Evolutionary conservation across 345 rosid genomes (phyloP).

Genomic region (Dimocarpus longan): DNA sequence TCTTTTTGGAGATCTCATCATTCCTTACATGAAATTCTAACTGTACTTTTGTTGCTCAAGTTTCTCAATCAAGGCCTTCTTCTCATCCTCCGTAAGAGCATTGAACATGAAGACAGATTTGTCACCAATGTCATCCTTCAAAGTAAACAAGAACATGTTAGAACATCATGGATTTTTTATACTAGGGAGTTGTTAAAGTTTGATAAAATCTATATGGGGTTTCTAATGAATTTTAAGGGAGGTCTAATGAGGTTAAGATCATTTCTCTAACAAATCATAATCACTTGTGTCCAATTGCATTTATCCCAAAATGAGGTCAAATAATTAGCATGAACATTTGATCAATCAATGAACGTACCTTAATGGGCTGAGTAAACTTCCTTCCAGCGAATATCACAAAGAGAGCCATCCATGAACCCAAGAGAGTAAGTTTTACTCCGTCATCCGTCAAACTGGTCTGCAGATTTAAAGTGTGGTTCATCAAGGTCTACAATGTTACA

Average conservation of each 20-base stretch:
- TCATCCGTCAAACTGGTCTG: constrained; percentile 86
- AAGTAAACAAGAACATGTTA: constrained; percentile 22
- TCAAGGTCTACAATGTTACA: not conserved
- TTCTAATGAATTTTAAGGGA: not conserved
- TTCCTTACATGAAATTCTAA: constrained; percentile 7
- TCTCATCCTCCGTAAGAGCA: constrained; percentile 70
- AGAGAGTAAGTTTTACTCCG: constrained; percentile 59
- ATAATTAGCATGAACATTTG: not conserved
- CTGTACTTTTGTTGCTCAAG: constrained; percentile 58
- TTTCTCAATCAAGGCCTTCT: constrained; percentile 63
- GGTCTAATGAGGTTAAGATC: too few relatives aligned
- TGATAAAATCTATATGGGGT: not conserved
- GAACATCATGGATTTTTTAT: not conserved
- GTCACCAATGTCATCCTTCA: constrained; percentile 95
- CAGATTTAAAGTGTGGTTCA: constrained; percentile 23
- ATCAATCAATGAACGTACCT: constrained; percentile 46
- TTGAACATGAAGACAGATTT: constrained; percentile 91
- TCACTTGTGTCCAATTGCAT: not conserved
- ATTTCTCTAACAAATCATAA: not conserved
- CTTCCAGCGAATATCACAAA: constrained; percentile 86
- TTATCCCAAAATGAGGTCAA: not conserved
- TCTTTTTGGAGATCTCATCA: not conserved
- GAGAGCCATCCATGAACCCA: constrained; percentile 88
- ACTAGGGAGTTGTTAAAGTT: not conserved
- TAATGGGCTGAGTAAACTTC: constrained; percentile 88